Base-by-base conservation (phyloP, 2,329 filamentous ascomycete species). In the Nothopassalora personata region DNA sequence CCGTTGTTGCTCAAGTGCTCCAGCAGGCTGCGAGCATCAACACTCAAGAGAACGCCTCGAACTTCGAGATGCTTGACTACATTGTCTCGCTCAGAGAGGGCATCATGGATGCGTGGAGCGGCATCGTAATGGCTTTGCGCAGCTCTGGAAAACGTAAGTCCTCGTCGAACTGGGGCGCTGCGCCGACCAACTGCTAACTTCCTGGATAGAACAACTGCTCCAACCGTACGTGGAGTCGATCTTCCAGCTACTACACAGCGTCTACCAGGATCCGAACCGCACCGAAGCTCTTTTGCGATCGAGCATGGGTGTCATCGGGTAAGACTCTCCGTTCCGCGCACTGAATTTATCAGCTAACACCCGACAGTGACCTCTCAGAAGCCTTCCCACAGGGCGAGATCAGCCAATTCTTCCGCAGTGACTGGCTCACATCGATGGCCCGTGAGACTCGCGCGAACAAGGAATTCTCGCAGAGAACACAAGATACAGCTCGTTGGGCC, bases 81-180 rank as follows among this genome's bases (percentile, higher is more conserved):
- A 88, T 99, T 67, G 85, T 96, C 64, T 96, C 92, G 19, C 83
- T 99, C 52, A 88, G 94, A 56, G 95, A 99, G 73, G 94, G 93
- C 67, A 97, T 99, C 67, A 96, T 97, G 88, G 94, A 99, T 81
- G 94, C 94, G 34, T 99, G 95, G 92, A 91, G 92, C 70, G 94
- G 94, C 66, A 94, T 96, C 66, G 91, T 99, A 72, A 86, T 93
- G 74, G 91, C 94, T 55, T 91, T 97, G 88, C 96, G 94, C 80
- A 78, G 82, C 54, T 90, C 87, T 70, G 80, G 80, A 70, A 93
- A 93, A 80, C 86, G 87, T 89, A 76, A 75, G 85, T 78, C 15
- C 15, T 23, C 13, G 10, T n/a, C 31, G 36, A 0, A 18, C 30
- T 13, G 10, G 27, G 4, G 15, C 18, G 13, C 19, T 50, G 9